Evolutionary conservation across 306 rosid species (phyloP), one percentile per base, ranked within the genome.

Genomic region (Ormosia emarginata): DNA sequence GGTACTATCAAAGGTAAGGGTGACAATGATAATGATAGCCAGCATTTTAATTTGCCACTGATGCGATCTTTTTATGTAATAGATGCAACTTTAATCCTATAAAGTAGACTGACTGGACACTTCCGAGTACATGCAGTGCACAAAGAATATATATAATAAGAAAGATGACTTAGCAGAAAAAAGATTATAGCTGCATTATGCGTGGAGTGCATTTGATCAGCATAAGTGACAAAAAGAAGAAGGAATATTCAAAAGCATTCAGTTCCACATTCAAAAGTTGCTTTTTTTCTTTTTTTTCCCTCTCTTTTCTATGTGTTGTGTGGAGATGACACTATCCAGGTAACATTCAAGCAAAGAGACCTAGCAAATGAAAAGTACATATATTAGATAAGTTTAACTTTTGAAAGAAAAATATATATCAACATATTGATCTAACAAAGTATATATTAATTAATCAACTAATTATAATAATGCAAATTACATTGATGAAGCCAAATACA

Each of bases 201-300:
- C 24, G 81, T 59, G 73, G 81, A 17, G 40, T 50, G 87, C 79
- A 68, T 68, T 74, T 77, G 34, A 81, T 80, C 44, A 47, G 56
- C 30, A 36, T 49, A 40, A 74, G 11, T 58, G 75, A 81, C 69
- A 75, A 66, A 55, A 79, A 34, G 78, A 72, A 24, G 34, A 78
- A 34, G 15, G 69, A 44, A 82, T 72, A 63, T 79, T 85, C 79
- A 76, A 82, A 71, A 82, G 79, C 87, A 61, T 74, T 44, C 67
- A 62, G 77, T 69, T 79, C 86, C 71, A 39, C 81, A 52, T 86
- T 84, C 78, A 76, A 86, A 82, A 84, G 84, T 43, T 75, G 80
- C 77, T 65, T 77, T 55, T 77, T 69, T 58, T 64, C 9, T 9
- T 10, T 70, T 63, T 46, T 57, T 18, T 2, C 34, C 74, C 37